Evolutionary conservation across 2,329 filamentous ascomycete species (phyloP).

Genomic region (Xylaria sp.): DNA sequence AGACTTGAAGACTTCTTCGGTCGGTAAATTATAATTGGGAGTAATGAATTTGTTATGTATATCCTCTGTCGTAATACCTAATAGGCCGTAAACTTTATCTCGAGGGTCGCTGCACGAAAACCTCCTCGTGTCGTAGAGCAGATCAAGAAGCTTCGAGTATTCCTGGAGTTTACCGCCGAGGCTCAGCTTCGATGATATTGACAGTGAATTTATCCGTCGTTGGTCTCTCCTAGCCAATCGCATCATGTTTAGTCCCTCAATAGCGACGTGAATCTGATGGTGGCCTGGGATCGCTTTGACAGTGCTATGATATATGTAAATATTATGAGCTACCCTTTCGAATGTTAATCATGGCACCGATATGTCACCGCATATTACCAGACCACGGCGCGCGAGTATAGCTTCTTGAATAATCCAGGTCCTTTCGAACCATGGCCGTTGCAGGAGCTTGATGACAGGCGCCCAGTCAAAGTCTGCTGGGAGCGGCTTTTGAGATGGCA

Average conservation of each 20-base stretch:
- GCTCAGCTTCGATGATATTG: neutral
- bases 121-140: neutral
- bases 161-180: neutral
- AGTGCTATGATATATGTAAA: neutral
- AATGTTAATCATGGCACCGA: neutral
- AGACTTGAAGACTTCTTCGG: neutral
- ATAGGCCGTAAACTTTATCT: neutral
- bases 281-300: neutral
- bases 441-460: neutral
- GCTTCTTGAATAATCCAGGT: slow-evolving; percentile 1
- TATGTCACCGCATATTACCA: neutral
- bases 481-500: neutral
- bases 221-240: neutral
- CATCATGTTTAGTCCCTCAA: neutral
- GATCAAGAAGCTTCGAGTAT: neutral
- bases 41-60: neutral
- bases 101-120: neutral
- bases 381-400: neutral
- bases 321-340: neutral
- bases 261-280: neutral
- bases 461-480: neutral
- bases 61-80: neutral
- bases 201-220: neutral
- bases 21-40: neutral
- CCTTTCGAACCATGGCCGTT: neutral